Conservation (phyloP, 2,329 filamentous ascomycete genomes). For the Mycogone perniciosa region DNA sequence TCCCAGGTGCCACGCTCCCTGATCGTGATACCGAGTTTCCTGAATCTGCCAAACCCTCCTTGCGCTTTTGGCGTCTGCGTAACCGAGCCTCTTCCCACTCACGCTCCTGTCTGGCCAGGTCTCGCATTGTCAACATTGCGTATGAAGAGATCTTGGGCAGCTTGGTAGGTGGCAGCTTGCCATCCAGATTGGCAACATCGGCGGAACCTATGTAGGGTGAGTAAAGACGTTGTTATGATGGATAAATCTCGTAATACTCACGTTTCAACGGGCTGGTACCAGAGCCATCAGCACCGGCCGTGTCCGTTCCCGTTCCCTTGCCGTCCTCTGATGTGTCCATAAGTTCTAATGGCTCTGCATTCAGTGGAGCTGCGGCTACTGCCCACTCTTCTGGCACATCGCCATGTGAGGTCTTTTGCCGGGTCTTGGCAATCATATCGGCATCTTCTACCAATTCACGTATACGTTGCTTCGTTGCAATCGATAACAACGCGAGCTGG, state of each 20-base stretch:
- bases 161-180: constrained; percentile 38
- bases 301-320: constrained; percentile 28
- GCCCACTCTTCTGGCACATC: constrained; percentile 69
- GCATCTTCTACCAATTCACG: constrained; percentile 73
- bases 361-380: constrained; percentile 56
- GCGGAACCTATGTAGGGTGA: constrained; percentile 30
- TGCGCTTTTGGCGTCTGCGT: constrained; percentile 58
- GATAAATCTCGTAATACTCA: constrained; percentile 37
- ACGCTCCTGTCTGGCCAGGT: constrained; percentile 59
- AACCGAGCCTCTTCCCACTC: constrained; percentile 67
- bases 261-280: constrained; percentile 53
- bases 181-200: constrained; percentile 26
- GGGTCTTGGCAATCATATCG: constrained; percentile 59
- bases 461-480: constrained; percentile 75
- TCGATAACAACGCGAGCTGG: constrained; percentile 73
- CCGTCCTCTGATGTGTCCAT: constrained; percentile 19
- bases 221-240: not conserved
- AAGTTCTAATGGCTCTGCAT: constrained; percentile 31
- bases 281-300: constrained; percentile 47
- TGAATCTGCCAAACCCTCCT: constrained; percentile 49
- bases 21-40: constrained; percentile 43
- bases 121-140: constrained; percentile 49
- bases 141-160: constrained; percentile 45
- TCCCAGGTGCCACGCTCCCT: constrained; percentile 53
- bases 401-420: constrained; percentile 75